Evolutionary conservation across 768 basidiomycete genomes (phyloP), one percentile per base, ranked within the genome.

Genomic region (Lactifluus pinguis): DNA sequence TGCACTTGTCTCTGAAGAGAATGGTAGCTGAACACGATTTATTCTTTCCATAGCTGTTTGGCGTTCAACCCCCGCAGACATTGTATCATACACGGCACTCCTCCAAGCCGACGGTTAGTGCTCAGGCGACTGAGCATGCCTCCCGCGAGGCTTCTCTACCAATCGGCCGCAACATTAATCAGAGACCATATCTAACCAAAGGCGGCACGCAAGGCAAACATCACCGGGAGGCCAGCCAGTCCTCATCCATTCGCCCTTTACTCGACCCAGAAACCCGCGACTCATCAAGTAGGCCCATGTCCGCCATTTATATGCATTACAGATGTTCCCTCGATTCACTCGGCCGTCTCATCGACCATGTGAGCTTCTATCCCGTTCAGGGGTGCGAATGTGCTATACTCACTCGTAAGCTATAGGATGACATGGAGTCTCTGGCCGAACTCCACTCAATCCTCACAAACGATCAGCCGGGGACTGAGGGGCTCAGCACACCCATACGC

Each of bases 311-410:
- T 72, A 75, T 80, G 65, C 87, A 91, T 63, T 91, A 89, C 67
- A 84, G 89, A 59, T 83, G 87, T 63, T 92, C 90, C 30, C 72
- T 92, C 64, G 85, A 86, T 63, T 91, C 90, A n/a, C 74, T 92
- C 59, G 76, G 80, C 59, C 87, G 89, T 68, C 90, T 92, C 61
- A 76, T 92, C 39, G 87, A 91, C 69, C 76, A 86, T 66, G 89
- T 92, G 70, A 57, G 85, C 19, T 21, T 59, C n/a, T 64, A 42
- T 48, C 49, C 47, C 50, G 29, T 48, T 56, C 47, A 57, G 55
- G 60, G 60, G 60, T 29, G 38, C 38, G 30, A 45, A 55, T 49
- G 32, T 47, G 14, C 21, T n/a, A 47, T 56, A 34, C 45, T 58
- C 13, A 62, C 52, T 32, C 55, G 48, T 42, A 17, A 19, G 39